A percentile compares a stretch with the other conserved stretches of the same genome.
Conservation (phyloP, 2,329 filamentous ascomycete species). For the Penicillium rolfsii region DNA sequence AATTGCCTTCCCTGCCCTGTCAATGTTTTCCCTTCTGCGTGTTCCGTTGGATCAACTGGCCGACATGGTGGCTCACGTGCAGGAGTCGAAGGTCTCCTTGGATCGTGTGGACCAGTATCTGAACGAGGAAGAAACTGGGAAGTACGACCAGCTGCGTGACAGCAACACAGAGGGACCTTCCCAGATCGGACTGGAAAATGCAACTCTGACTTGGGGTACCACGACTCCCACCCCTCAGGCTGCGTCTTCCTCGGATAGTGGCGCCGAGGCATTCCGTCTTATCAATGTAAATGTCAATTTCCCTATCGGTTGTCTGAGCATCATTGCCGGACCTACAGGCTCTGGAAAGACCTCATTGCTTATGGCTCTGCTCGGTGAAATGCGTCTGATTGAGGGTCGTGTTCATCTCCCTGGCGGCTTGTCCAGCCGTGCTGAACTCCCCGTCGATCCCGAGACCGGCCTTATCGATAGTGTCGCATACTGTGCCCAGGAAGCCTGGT, state of each 20-base stretch:
- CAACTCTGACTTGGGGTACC: constrained; percentile 87
- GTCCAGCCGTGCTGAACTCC: constrained; percentile 78
- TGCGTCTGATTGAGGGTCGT: constrained; percentile 79
- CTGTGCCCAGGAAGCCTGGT: constrained; percentile 94
- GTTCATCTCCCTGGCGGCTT: constrained; percentile 84
- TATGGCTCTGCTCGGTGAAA: constrained; percentile 95
- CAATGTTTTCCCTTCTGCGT: constrained; percentile 89
- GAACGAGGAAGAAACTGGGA: constrained; percentile 91
- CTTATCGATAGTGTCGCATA: constrained; percentile 93
- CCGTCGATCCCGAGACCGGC: constrained; percentile 77
- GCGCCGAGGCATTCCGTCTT: constrained; percentile 76
- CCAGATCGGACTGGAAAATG: constrained; percentile 81
- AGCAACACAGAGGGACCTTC: constrained; percentile 71
- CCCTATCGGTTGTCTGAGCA: constrained; percentile 81
- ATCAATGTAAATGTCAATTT: constrained; percentile 85
- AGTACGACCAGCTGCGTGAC: constrained; percentile 80
- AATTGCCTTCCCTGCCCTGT: constrained; percentile 92
- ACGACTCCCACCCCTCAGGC: constrained; percentile 57
- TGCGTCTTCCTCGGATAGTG: constrained; percentile 59
- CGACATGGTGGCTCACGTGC: constrained; percentile 98
- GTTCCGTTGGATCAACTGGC: constrained; percentile 94
- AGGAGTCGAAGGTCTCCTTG: constrained; percentile 95
- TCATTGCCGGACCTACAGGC: constrained; percentile 90
- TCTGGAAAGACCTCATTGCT: constrained; percentile 94
- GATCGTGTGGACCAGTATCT: constrained; percentile 96